phyloP scores from a whole-genome alignment of 1,284 basidiomycete genomes.

The Phaffia rhodozyma region DNA sequence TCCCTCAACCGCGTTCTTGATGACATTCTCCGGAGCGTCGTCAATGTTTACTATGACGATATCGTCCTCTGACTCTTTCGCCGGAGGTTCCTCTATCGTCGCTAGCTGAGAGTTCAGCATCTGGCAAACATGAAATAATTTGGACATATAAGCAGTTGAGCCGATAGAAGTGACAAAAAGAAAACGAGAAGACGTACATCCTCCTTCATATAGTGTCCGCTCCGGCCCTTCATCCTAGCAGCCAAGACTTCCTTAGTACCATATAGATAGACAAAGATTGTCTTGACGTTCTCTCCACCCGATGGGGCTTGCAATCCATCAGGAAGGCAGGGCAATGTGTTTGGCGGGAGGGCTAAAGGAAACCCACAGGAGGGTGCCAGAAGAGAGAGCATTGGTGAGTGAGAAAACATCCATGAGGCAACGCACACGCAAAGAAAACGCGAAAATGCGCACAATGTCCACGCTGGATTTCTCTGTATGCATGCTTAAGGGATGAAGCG shows the following conservation, averaged over 20 bases:
- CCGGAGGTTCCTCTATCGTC: slow-evolving; percentile 58
- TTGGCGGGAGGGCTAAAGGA: neutral
- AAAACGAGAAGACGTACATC: neutral
- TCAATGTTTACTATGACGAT: slow-evolving; percentile 56
- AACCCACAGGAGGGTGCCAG: too few relatives aligned
- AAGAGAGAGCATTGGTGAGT: neutral
- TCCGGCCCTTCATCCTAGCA: neutral
- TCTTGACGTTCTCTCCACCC: neutral
- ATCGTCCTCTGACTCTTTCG: slow-evolving; percentile 46
- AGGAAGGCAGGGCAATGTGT: neutral
- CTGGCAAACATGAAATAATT: slow-evolving; percentile 13
- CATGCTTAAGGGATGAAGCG: slow-evolving; percentile 13
- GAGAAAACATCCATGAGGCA: neutral
- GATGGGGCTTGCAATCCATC: slow-evolving; percentile 1
- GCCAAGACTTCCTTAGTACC: slow-evolving; percentile 2
- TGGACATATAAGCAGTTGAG: neutral
- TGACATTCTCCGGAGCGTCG: slow-evolving; percentile 48
- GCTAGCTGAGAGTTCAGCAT: slow-evolving; percentile 80
- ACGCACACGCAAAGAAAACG: neutral
- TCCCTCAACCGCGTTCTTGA: slow-evolving; percentile 33
- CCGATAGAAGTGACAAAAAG: neutral
- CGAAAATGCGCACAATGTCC: slow-evolving; percentile 2
- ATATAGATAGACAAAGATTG: slow-evolving; percentile 10
- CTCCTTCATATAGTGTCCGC: slow-evolving; percentile 7
- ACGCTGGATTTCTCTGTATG: slow-evolving; percentile 16